A percentile compares a stretch with the other conserved stretches of the same genome.
These are phyloP conservation scores for Leishmania braziliensis DNA, from an alignment of 208 protist genomes.

Conservation along the genomic window DNA sequence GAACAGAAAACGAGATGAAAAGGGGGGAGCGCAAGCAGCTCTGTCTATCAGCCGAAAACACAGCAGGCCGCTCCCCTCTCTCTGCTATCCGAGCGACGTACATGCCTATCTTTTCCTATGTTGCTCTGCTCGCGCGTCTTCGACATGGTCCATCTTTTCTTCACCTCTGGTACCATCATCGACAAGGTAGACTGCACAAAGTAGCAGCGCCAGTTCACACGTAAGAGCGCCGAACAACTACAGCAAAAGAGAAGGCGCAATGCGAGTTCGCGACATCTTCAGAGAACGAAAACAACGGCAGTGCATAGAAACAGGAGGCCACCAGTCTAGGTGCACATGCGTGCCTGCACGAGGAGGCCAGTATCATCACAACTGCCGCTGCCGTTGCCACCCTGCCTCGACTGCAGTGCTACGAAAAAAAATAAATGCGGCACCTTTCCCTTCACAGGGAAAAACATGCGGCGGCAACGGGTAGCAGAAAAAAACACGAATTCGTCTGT, in stretches of 20 bases:
- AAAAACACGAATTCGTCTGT: not conserved
- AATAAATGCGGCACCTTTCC: not conserved
- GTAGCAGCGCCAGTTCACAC: not conserved
- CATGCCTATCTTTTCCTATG: not conserved
- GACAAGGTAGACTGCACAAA: not conserved
- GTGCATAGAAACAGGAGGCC: not conserved
- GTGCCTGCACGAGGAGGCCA: not conserved
- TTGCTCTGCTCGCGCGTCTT: not conserved
- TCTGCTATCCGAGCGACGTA: too few species aligned
- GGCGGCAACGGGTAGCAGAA: not conserved
- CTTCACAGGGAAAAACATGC: not conserved
- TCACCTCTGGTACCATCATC: not conserved
- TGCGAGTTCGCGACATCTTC: not conserved
- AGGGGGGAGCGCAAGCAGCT: not conserved
- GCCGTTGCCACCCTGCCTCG: not conserved
- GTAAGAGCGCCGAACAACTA: not conserved
- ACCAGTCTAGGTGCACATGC: not conserved
- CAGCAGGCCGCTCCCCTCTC: not conserved
- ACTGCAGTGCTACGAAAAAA: not conserved
- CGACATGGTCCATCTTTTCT: not conserved
- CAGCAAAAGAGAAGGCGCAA: not conserved
- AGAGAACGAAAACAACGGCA: not conserved
- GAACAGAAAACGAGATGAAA: not conserved
- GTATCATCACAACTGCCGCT: not conserved
- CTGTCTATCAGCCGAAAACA: too few species aligned